Base-by-base conservation (phyloP, 345 rosid species). In the Camelina neglecta region DNA sequence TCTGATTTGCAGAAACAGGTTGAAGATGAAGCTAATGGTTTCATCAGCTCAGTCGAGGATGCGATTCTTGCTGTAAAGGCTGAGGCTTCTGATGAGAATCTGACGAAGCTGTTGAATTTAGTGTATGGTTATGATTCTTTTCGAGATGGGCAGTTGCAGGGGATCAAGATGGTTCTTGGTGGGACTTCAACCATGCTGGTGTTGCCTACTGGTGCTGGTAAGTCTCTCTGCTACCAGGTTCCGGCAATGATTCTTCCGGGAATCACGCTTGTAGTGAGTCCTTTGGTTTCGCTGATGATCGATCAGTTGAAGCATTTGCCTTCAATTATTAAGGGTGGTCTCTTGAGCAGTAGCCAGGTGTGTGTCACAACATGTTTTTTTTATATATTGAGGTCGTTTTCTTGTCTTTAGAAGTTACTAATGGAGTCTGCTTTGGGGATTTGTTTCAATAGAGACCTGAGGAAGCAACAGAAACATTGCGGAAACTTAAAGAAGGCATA, bases 241-340 rank as follows among this genome's bases (percentile, higher is more conserved):
- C 97, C 99, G 3, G 92, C 99, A 0, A 76, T 92, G 88, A 59
- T 92, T 80, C 82, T 92, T 38, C 84, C 89, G 0, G 99, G 99
- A 20, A 79, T 90, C 41, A 92, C 96, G 0, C 81, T 95, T 36
- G 83, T 80, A 1, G 83, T 80, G 39, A 80, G 83, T 67, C 83
- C 83, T 18, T 54, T 75, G 77, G 92, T 95, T 63, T 93, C 99
- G 8, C 63, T 95, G 86, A 95, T 95, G 99, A 85, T 90, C 60
- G 99, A 95, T 83, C 97, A 92, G 84, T 81, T 95, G 76, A 95
- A 85, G 58, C 97, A 89, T 75, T 77, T 95, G 83, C 99, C 97
- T 78, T 77, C 83, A 0, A 56, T 79, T 64, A 82, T 92, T 21
- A 85, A 33, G 21, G 99, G 99, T 35, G 88, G 91, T 59, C 82